Conservation (phyloP, 345 rosid genomes). For the Viola odorata region DNA sequence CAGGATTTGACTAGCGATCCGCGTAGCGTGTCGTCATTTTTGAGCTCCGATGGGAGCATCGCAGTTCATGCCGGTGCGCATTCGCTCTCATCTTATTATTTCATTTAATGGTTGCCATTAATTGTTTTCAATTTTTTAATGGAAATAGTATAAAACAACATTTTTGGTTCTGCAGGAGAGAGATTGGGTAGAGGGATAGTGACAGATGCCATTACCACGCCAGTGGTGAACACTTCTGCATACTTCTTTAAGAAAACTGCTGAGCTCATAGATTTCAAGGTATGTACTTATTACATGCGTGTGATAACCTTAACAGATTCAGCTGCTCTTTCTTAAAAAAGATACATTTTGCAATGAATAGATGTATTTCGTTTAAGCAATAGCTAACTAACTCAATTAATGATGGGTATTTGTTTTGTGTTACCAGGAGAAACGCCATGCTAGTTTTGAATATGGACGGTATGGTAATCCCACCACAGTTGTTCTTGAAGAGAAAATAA, state of each 20-base stretch:
- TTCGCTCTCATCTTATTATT: neutral
- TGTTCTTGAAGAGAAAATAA: constrained; percentile 77
- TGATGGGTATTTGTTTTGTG: neutral
- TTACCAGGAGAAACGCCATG: constrained; percentile 69
- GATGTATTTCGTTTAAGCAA: too few relatives aligned
- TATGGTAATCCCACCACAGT: constrained; percentile 96
- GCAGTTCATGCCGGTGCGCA: constrained; percentile 85
- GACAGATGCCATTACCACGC: constrained; percentile 96
- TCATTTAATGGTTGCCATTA: neutral
- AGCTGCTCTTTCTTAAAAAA: too few relatives aligned
- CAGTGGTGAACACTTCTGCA: constrained; percentile 89
- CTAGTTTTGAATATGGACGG: constrained; percentile 92
- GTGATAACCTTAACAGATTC: too few relatives aligned
- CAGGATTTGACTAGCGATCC: constrained; percentile 26
- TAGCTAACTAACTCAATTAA: neutral
- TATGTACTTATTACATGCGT: constrained; percentile 4
- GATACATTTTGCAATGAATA: too few relatives aligned
- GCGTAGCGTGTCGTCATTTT: constrained; percentile 43
- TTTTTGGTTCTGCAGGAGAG: constrained; percentile 46
- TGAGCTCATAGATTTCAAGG: constrained; percentile 93
- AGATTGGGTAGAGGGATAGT: constrained; percentile 93
- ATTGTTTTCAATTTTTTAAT: neutral
- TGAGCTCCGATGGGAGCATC: constrained; percentile 82
- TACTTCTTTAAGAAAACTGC: constrained; percentile 82
- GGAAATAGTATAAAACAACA: too few relatives aligned